These are phyloP conservation scores for Aureobasidium sp. DNA, from an alignment of 2,329 filamentous ascomycete genomes.

Conservation along the genomic window DNA sequence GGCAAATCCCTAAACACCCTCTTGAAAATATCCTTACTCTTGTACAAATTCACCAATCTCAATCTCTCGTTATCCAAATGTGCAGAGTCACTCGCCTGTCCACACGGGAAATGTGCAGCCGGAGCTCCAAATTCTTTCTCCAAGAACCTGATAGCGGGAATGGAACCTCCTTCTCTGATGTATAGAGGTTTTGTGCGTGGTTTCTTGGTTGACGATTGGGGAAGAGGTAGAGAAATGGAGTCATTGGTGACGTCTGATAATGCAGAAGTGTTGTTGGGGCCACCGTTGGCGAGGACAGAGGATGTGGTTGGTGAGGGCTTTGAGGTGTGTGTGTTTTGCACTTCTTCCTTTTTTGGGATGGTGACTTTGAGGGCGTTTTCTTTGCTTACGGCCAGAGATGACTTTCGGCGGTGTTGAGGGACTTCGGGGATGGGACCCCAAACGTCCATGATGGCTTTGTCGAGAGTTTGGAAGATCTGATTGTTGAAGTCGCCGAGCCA, in stretches of 20 bases:
- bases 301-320: conserved; percentile 45
- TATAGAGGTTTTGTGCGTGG: conserved; percentile 62
- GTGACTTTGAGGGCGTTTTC: conserved; percentile 18
- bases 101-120: conserved; percentile 87
- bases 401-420: conserved; percentile 28
- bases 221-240: not conserved
- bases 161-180: conserved; percentile 91
- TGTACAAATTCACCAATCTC: conserved; percentile 77
- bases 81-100: conserved; percentile 86
- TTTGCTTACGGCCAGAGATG: conserved; percentile 8
- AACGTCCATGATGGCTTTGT: conserved; percentile 73
- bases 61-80: conserved; percentile 95
- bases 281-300: conserved; percentile 44
- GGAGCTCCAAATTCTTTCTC: conserved; percentile 91
- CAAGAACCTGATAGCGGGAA: conserved; percentile 86
- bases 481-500: conserved; percentile 93
- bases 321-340: conserved; percentile 18
- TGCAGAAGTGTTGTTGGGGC: conserved; percentile 21
- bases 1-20: conserved; percentile 69
- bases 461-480: conserved; percentile 82
- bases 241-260: not conserved
- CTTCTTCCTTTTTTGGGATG: conserved; percentile 14
- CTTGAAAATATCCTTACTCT: conserved; percentile 85
- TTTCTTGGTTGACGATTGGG: not conserved
- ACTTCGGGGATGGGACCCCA: conserved; percentile 58